Evolutionary conservation across 1,284 basidiomycete genomes (phyloP).

Genomic region (Cryptococcus floricola): DNA sequence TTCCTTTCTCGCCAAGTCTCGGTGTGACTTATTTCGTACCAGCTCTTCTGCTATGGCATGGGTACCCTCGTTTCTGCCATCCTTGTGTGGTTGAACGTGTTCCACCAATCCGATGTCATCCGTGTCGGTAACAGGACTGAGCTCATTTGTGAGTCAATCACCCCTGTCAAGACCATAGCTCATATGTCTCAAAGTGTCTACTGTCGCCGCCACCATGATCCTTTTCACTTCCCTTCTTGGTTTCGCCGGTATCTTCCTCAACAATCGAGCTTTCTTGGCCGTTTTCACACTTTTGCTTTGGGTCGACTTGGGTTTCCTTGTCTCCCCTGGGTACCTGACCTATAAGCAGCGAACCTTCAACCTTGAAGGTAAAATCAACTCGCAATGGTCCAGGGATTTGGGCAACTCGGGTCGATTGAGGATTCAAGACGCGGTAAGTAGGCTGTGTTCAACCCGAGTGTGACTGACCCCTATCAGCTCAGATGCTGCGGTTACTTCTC

Average conservation of each 20-base stretch:
- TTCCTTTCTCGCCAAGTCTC: neutral
- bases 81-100: conserved; percentile 64
- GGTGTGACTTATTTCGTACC: neutral
- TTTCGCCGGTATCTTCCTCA: conserved; percentile 63
- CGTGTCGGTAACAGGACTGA: conserved; percentile 61
- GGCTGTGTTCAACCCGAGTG: neutral
- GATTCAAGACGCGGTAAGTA: conserved; percentile 58
- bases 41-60: conserved; percentile 59
- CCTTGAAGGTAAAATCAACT: conserved; percentile 67
- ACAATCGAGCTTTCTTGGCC: conserved; percentile 68
- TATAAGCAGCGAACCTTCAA: conserved; percentile 65
- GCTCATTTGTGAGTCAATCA: conserved; percentile 52
- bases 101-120: conserved; percentile 59
- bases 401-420: conserved; percentile 57
- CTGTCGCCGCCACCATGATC: conserved; percentile 56
- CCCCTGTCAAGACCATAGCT: neutral
- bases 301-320: conserved; percentile 61
- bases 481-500: conserved; percentile 66
- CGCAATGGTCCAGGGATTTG: conserved; percentile 61
- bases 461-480: conserved; percentile 41
- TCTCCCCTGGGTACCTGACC: conserved; percentile 65
- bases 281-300: conserved; percentile 68
- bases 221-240: conserved; percentile 64
- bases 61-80: conserved; percentile 57
- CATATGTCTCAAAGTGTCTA: conserved; percentile 53